A percentile compares a stretch with the other conserved stretches of the same genome.
Conservation (phyloP, 768 basidiomycete species). For the Suillus weaverae region DNA sequence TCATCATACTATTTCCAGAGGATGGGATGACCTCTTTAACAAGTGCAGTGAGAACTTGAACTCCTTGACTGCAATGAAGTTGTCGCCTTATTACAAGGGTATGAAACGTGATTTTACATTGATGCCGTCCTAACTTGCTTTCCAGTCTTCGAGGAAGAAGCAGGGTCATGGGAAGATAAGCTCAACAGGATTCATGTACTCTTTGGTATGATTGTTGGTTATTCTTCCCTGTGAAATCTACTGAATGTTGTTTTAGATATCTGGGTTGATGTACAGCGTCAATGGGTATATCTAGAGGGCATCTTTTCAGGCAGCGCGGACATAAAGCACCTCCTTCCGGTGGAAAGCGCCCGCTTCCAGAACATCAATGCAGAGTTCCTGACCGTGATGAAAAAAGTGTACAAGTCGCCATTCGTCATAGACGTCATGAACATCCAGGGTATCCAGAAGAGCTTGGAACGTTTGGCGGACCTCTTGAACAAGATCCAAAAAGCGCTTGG, state of each 20-base stretch:
- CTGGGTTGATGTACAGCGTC: slow-evolving; percentile 99
- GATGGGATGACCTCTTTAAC: slow-evolving; percentile 96
- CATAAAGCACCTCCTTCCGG: slow-evolving; percentile 97
- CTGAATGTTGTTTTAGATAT: slow-evolving; percentile 58
- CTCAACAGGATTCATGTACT: slow-evolving; percentile 95
- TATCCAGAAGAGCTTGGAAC: slow-evolving; percentile 96
- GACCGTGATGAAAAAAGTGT: slow-evolving; percentile 99
- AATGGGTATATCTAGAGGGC: slow-evolving; percentile 99
- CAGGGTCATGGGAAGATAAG: slow-evolving; percentile 94
- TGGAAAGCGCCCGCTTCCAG: slow-evolving; percentile 96
- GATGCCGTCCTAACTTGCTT: slow-evolving; percentile 7
- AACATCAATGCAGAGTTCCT: slow-evolving; percentile 99
- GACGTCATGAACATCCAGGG: slow-evolving; percentile 96
- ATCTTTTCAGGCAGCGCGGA: slow-evolving; percentile 99
- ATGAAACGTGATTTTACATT: slow-evolving; percentile 8
- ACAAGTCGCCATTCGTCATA: slow-evolving; percentile 96
- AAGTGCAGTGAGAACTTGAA: slow-evolving; percentile 98
- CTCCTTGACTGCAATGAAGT: slow-evolving; percentile 93
- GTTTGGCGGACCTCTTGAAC: slow-evolving; percentile 90
- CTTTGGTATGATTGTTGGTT: slow-evolving; percentile 61
- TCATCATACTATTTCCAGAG: slow-evolving; percentile 46
- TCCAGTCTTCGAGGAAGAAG: slow-evolving; percentile 88
- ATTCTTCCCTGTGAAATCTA: neutral
- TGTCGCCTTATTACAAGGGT: slow-evolving; percentile 99
- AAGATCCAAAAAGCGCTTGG: slow-evolving; percentile 99